Percentiles rank a stretch among this genome's conserved stretches.
Conservation (phyloP, 306 rosid genomes). For the Fragaria iinumae region DNA sequence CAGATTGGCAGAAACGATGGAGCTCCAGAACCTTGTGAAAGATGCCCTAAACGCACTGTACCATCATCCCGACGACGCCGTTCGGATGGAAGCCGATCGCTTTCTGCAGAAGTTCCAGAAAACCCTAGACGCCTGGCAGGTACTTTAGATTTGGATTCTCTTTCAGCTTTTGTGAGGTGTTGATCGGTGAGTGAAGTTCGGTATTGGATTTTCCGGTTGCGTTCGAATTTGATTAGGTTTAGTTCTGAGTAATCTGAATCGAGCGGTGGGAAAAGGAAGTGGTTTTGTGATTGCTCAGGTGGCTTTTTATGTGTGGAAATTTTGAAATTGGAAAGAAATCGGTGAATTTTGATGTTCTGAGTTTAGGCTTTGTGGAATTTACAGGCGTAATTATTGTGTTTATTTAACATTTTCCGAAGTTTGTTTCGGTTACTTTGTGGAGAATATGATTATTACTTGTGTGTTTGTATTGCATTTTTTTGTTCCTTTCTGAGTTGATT, state of each 20-base stretch:
- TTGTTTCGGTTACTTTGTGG: neutral
- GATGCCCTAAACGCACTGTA: conserved; percentile 99
- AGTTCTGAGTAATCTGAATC: neutral
- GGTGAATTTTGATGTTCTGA: neutral
- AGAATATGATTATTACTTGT: neutral
- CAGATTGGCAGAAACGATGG: conserved; percentile 46
- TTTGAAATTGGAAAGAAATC: neutral
- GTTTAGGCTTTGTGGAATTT: neutral
- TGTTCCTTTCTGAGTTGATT: neutral
- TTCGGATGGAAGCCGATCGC: conserved; percentile 97
- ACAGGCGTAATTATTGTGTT: neutral
- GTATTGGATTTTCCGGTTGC: neutral
- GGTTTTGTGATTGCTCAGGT: neutral
- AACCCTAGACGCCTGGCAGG: conserved; percentile 99
- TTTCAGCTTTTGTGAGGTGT: neutral
- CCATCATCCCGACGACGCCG: conserved; percentile 90
- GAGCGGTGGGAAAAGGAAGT: neutral
- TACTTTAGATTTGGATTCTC: conserved; percentile 22
- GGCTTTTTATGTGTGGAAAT: neutral
- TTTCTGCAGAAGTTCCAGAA: conserved; percentile 94
- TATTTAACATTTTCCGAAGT: neutral
- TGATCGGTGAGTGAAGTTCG: neutral
- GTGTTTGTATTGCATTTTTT: neutral
- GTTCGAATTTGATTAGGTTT: neutral
- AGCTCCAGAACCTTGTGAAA: conserved; percentile 88